Evolutionary conservation across 2,329 filamentous ascomycete genomes (phyloP).

Genomic region (Fonsecaea nubica): DNA sequence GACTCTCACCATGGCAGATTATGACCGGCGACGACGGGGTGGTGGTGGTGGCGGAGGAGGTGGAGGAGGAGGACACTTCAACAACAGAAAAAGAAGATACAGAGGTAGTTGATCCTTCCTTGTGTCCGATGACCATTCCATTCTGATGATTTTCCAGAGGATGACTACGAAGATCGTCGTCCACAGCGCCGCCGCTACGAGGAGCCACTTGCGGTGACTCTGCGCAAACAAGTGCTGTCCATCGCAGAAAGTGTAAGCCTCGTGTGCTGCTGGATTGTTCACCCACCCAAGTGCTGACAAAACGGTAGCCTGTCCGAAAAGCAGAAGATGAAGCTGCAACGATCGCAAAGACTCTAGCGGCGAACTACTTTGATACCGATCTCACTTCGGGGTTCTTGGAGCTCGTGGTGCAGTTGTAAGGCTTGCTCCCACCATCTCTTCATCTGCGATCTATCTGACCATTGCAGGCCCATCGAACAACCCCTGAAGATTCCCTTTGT

Average conservation of each 20-base stretch:
- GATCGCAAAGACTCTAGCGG: conserved; percentile 77
- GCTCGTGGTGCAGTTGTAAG: conserved; percentile 74
- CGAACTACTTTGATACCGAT: conserved; percentile 85
- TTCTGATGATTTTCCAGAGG: conserved; percentile 52
- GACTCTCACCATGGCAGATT: conserved; percentile 57
- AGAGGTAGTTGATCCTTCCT: conserved; percentile 66
- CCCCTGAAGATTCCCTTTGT: conserved; percentile 98
- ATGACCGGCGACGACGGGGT: conserved; percentile 56
- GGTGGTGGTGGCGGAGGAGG: conserved; percentile 50
- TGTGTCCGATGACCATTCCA: conserved; percentile 3
- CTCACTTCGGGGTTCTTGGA: conserved; percentile 75
- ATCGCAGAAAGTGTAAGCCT: conserved; percentile 74
- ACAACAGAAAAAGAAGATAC: conserved; percentile 77
- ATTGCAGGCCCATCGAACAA: conserved; percentile 74
- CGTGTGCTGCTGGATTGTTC: background rate
- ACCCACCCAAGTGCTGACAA: conserved; percentile 9
- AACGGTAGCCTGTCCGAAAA: conserved; percentile 60
- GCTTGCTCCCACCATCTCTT: conserved; percentile 7
- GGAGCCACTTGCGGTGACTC: conserved; percentile 71
- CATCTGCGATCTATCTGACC: conserved; percentile 18
- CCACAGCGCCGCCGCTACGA: conserved; percentile 76
- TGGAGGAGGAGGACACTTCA: conserved; percentile 56
- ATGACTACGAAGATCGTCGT: conserved; percentile 78
- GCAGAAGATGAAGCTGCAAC: conserved; percentile 78
- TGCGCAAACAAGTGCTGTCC: conserved; percentile 78